A percentile compares a stretch with the other conserved stretches of the same genome.
Evolutionary conservation across 805 yeast species (phyloP).

Genomic region (Candida sithepensis): DNA sequence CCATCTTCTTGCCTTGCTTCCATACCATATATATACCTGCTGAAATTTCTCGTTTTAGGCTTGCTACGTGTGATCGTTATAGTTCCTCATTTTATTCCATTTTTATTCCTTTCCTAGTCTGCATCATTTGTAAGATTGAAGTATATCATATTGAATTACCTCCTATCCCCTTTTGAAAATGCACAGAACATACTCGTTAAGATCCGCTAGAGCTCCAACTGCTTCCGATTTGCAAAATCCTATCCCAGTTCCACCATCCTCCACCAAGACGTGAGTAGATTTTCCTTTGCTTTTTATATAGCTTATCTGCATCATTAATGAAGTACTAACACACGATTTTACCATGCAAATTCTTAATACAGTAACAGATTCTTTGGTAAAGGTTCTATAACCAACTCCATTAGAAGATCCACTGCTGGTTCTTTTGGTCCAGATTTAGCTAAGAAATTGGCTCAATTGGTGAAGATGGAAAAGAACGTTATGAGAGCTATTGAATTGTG

Average conservation of each 20-base stretch:
- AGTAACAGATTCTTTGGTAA: slow-evolving; percentile 72
- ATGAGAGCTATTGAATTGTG: slow-evolving; percentile 92
- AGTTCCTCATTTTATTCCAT: background rate
- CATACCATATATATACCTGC: background rate
- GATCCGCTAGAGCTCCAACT: slow-evolving; percentile 94
- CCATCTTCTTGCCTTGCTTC: background rate
- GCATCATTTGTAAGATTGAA: background rate
- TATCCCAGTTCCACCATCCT: slow-evolving; percentile 90
- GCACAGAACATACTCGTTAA: slow-evolving; percentile 98
- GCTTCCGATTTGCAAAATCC: slow-evolving; percentile 93
- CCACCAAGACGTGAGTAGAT: slow-evolving; percentile 57
- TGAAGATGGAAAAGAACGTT: slow-evolving; percentile 94
- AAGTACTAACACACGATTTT: no score
- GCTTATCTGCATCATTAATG: no score
- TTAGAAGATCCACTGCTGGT: slow-evolving; percentile 86
- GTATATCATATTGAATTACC: background rate
- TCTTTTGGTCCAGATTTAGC: slow-evolving; percentile 93
- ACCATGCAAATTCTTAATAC: slow-evolving; percentile 7
- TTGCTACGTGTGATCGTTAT: background rate
- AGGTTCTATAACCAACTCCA: slow-evolving; percentile 60
- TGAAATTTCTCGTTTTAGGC: background rate
- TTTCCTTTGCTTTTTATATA: background rate
- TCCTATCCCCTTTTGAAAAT: slow-evolving; percentile 37
- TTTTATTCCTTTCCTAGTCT: background rate
- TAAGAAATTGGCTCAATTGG: slow-evolving; percentile 83